Evolutionary conservation across 2,329 filamentous ascomycete genomes (phyloP), one percentile per base, ranked within the genome.

Genomic region (Pyrenophora teres): DNA sequence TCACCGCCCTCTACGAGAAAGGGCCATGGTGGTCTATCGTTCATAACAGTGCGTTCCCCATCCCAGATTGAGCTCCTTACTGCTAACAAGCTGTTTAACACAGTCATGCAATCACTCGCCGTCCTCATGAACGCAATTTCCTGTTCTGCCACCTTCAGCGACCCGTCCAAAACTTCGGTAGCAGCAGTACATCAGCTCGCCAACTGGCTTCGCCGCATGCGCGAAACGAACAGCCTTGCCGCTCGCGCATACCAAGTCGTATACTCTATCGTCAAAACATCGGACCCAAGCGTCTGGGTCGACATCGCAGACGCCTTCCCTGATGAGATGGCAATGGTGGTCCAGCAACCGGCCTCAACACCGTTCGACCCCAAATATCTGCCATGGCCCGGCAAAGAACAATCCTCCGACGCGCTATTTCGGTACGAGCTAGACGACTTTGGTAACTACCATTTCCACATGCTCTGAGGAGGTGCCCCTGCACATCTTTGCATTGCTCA

Each of bases 21-120:
- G 60, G 59, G 7, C 74, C 74, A 8, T 76, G 74, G 74, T 76
- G 72, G 71, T 69, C 58, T 25, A 56, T 73, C 3, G 51, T 74
- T n/a, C 60, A 63, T 18, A 59, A 61, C 10, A 54, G 56, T 59
- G 43, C 6, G 53, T 48, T 8, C 3, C 3, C 4, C 9, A 15
- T 4, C 7, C 3, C 8, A 12, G 10, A 13, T 9, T 30, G 2
- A 9, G 3, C 10, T 13, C 15, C 12, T 35, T 13, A 4, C 21
- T 25, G 4, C 33, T 43, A 12, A 46, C 8, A n/a, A 21, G 9
- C n/a, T 2, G 16, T 12, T 6, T 6, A 30, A 4, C 23, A 40
- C 21, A 59, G 54, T 75, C 4, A 68, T 74, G 58, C 74, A 76
- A 63, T 67, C 74, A 2, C 57, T 65, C 3, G 58, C 67, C 12